These are phyloP conservation scores for Gossypium arboreum DNA, from an alignment of 345 rosid genomes.

Conservation along the genomic window DNA sequence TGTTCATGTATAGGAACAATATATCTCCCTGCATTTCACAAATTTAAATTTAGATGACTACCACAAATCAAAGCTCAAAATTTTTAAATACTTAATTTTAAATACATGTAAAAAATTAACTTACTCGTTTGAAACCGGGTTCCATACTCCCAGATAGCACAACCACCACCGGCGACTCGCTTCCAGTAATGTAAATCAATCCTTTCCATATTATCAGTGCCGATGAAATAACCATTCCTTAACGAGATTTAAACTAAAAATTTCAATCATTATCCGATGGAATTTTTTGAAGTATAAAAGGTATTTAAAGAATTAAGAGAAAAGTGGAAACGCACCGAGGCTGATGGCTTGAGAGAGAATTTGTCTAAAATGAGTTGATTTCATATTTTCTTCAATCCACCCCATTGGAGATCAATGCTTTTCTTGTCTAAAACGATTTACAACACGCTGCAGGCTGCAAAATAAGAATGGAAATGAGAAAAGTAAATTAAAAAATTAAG, in stretches of 20 bases:
- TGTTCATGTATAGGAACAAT: conserved; percentile 58
- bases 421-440: neutral
- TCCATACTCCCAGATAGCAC: conserved; percentile 79
- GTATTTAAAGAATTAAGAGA: neutral
- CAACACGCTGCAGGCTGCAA: neutral
- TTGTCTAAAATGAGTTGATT: conserved; percentile 47
- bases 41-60: neutral
- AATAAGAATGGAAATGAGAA: neutral
- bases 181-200: conserved; percentile 63
- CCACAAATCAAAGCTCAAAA: neutral
- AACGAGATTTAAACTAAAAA: neutral
- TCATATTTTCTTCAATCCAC: conserved; percentile 22
- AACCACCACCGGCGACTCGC: conserved; percentile 76
- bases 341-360: conserved; percentile 40
- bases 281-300: neutral
- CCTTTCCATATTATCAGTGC: conserved; percentile 78
- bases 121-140: conserved; percentile 70
- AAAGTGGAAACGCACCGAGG: conserved; percentile 43
- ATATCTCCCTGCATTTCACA: conserved; percentile 57
- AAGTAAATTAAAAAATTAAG: neutral
- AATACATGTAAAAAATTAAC: neutral
- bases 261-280: neutral
- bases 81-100: neutral
- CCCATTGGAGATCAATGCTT: neutral
- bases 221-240: conserved; percentile 60